phyloP scores from a whole-genome alignment of 2,329 filamentous ascomycete genomes.

The Cordyceps cicadae region DNA sequence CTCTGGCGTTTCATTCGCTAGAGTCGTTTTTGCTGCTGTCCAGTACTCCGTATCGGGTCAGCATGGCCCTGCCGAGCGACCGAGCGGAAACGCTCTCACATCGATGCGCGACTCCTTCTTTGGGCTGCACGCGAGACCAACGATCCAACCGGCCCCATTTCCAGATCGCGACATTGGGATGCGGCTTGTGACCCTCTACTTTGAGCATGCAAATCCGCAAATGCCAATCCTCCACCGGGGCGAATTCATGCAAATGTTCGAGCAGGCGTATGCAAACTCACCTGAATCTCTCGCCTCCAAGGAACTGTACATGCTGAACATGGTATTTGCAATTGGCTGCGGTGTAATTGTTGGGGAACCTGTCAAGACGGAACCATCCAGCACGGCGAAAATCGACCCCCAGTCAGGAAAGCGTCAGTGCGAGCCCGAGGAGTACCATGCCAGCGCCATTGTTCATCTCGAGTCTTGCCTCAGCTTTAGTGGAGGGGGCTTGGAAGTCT shows the following conservation, averaged over 20 bases:
- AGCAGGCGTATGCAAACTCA: constrained; percentile 66
- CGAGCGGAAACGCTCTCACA: constrained; percentile 43
- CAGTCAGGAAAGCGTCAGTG: constrained; percentile 25
- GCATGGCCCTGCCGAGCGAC: constrained; percentile 36
- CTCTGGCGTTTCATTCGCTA: constrained; percentile 87
- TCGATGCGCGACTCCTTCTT: constrained; percentile 96
- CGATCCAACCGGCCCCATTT: constrained; percentile 76
- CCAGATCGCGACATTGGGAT: constrained; percentile 67
- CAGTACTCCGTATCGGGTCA: constrained; percentile 59
- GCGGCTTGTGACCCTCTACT: constrained; percentile 74
- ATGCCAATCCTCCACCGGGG: constrained; percentile 84
- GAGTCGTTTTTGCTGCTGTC: constrained; percentile 88
- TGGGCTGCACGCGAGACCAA: constrained; percentile 84
- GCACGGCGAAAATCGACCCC: constrained; percentile 21
- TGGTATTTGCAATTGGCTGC: constrained; percentile 92
- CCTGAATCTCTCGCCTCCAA: constrained; percentile 60
- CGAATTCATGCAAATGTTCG: constrained; percentile 84
- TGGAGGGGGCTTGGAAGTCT: constrained; percentile 82
- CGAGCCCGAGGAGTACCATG: constrained; percentile 84
- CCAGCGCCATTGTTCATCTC: constrained; percentile 84
- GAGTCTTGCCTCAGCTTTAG: constrained; percentile 79
- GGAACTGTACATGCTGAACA: constrained; percentile 91
- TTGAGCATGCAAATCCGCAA: constrained; percentile 93
- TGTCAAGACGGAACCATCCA: constrained; percentile 38
- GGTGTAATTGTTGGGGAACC: constrained; percentile 76